These are phyloP conservation scores for Endogone sp. DNA, from an alignment of 192 early-diverging fungal genomes.

Conservation along the genomic window DNA sequence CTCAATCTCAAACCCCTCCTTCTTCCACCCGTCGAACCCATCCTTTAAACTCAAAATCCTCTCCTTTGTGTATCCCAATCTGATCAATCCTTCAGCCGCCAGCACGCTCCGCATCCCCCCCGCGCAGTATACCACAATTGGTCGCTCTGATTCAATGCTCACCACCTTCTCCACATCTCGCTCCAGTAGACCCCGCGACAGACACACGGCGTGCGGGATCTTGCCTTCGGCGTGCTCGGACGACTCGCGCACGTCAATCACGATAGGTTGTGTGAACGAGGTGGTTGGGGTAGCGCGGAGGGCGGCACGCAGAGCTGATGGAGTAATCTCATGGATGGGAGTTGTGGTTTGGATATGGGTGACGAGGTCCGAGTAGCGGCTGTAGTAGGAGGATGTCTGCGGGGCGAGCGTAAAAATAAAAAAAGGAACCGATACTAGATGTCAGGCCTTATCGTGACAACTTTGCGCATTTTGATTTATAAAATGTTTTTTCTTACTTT, in stretches of 20 bases:
- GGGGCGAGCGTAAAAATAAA: no score
- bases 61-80: slow-evolving; percentile 40
- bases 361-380: slow-evolving; percentile 12
- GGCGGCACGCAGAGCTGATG: slow-evolving; percentile 5
- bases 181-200: slow-evolving; percentile 46
- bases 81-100: slow-evolving; percentile 44
- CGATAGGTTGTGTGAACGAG: slow-evolving; percentile 9
- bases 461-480: no score
- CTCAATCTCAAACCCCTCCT: slow-evolving; percentile 40
- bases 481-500: no score
- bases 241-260: slow-evolving; percentile 50
- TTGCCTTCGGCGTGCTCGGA: slow-evolving; percentile 35
- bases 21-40: slow-evolving; percentile 48
- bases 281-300: slow-evolving; percentile 2
- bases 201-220: slow-evolving; percentile 42
- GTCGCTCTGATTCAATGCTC: slow-evolving; percentile 29
- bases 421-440: no score
- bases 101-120: slow-evolving; percentile 46
- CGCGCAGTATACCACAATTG: slow-evolving; percentile 50
- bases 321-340: slow-evolving; percentile 12
- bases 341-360: slow-evolving; percentile 2
- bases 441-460: no score
- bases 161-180: slow-evolving; percentile 40
- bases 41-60: slow-evolving; percentile 39
- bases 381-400: background rate